Base-by-base conservation (phyloP, 345 rosid genomes). In the Citrus trifoliata region DNA sequence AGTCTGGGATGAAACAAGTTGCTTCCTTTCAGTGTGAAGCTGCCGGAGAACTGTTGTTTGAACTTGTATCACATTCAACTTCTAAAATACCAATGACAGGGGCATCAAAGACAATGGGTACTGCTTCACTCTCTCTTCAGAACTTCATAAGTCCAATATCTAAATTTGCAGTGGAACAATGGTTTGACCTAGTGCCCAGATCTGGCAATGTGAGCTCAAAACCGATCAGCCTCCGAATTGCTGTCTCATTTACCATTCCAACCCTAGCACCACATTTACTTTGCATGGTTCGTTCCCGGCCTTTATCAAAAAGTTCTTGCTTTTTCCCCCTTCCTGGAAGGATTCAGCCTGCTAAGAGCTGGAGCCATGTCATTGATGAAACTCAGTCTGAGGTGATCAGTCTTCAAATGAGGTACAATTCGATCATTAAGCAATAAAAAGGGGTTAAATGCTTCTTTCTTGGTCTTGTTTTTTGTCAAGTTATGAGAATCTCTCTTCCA, bases 341-440 rank as follows among this genome's bases (percentile, higher is more conserved):
- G 83, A 56, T 74, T 38, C 90, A 81, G 71, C 85, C 67, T 83
- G 85, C 79, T 48, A 93, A 90, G 76, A 79, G 82, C 67, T 42
- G 74, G 78, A 88, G 88, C 38, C 76, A 30, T 56, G 81, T 97
- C 37, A 64, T 88, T 79, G 90, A 88, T 81, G 90, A 83, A 81
- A 85, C 83, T 73, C 85, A 84, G 74, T 82, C 87, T 80, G 93
- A 93, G 82, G 72, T 91, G 69, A 87, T 97, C 77, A 89, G 90
- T 71, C 93, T 97, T 63, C 93, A 89, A 80, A 90, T 94, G 93
- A 94, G 99, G 99, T 97, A 91, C 53, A 24, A 67, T 74, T 70
- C 51, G 21, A 63, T 62, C 60, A 37, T 73, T 60, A 58, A 68
- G 68, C 71, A 58, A 48, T 13, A 2, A 68, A 65, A 73, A 55